Conservation (phyloP, 805 yeast genomes). For the Ascoidea tarda region DNA sequence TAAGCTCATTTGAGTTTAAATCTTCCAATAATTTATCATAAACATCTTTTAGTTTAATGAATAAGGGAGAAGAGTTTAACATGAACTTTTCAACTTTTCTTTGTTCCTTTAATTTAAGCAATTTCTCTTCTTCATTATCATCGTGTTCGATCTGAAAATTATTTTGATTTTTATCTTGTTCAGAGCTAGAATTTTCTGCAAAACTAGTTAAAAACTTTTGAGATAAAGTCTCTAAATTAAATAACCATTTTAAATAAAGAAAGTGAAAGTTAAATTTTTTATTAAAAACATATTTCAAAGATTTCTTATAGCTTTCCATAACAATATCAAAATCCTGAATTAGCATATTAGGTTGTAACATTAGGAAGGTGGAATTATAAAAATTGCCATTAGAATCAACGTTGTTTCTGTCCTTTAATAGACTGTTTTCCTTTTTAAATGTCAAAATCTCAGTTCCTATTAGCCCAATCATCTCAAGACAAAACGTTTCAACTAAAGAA, state of each 20-base stretch:
- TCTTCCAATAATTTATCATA: constrained; percentile 1
- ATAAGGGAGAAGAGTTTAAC: neutral
- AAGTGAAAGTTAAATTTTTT: constrained; percentile 5
- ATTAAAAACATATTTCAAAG: neutral
- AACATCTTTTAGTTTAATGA: neutral
- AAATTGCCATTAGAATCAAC: neutral
- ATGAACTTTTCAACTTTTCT: constrained; percentile 3
- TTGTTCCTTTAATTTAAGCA: constrained; percentile 3
- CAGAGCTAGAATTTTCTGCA: neutral
- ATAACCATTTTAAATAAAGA: constrained; percentile 13
- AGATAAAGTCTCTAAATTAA: constrained; percentile 2
- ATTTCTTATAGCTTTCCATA: neutral
- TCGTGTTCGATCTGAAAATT: neutral
- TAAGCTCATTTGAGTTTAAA: neutral
- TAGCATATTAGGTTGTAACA: neutral
- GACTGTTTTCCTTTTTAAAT: constrained; percentile 15
- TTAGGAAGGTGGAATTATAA: neutral
- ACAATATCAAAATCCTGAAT: neutral
- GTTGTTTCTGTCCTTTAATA: neutral
- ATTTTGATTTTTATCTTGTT: neutral
- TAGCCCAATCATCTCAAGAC: constrained; percentile 46
- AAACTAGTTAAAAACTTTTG: neutral
- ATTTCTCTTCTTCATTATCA: neutral
- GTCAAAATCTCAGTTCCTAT: constrained; percentile 38
- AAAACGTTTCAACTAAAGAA: constrained; percentile 30